Base-by-base conservation (phyloP, 805 yeast genomes). In the Yamadazyma philogaea region DNA sequence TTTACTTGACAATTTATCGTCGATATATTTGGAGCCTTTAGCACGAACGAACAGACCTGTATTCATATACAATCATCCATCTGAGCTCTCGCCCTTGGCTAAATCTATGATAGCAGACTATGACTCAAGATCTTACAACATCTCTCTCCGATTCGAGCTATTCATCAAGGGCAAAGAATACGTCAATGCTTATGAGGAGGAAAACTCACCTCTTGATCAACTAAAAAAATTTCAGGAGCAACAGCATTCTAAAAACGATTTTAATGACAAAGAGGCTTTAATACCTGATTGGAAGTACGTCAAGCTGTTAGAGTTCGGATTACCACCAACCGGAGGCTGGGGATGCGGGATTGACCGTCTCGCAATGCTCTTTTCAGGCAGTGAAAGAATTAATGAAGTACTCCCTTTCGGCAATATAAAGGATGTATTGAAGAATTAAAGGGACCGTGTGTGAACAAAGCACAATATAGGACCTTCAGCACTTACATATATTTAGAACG, bases 251-350 rank as follows among this genome's bases (percentile, higher is more conserved):
- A 77, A 77, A 39, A 63, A 60, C 1, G 65, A 68, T 6, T 75
- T 57, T 43, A 63, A 73, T 3, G 95, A 86, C 53, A 52, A 56
- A 4, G 96, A 88, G 46, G 62, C 81, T 4, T 67, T 84, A 28
- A 58, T 83, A 0, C 87, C 95, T 0, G 99, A 93, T 59, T 64
- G 77, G 54, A 71, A 72, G 37, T 93, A 79, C 57, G 78, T 89
- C 1, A 73, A 77, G 33, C 77, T 82, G 12, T 81, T 93, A 90
- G 91, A 87, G 57, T 87, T 83, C 75, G 98, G 96, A 1, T 75
- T 93, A 66, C 97, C 98, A 3, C 99, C 99, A 1, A 91, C 97
- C 3, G 98, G 96, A 2, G 99, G 99, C 0, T 87, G 96, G 87
- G 99, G 99, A 0, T 67, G 95, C 46, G 99, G 99, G 0, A 74